Conservation (phyloP, 1,284 basidiomycete genomes). For the Puccinia brachypodii region DNA sequence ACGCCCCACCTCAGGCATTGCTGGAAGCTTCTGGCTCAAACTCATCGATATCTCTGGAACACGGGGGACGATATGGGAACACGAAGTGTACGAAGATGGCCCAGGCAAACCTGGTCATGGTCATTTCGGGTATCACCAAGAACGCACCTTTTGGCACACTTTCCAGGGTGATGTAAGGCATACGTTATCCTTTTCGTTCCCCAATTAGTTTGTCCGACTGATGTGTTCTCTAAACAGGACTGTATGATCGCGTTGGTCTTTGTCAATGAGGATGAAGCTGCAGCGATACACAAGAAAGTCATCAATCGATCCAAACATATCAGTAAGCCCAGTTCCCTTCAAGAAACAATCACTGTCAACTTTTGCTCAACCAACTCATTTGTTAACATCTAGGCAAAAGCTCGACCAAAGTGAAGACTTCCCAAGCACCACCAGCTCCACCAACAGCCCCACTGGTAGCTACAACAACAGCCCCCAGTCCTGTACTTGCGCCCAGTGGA, state of each 20-base stretch:
- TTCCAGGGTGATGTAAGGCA: constrained; percentile 82
- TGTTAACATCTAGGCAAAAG: constrained; percentile 35
- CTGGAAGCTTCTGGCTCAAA: constrained; percentile 66
- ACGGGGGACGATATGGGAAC: constrained; percentile 87
- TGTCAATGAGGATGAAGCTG: constrained; percentile 81
- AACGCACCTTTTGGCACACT: constrained; percentile 88
- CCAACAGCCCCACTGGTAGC: no score
- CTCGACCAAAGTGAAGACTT: constrained; percentile 7
- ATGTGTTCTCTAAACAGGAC: constrained; percentile 61
- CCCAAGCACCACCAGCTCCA: background rate
- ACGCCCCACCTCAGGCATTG: constrained; percentile 65
- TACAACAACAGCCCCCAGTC: no score
- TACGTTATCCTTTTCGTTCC: constrained; percentile 18
- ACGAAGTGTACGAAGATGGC: constrained; percentile 74
- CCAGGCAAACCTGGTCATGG: constrained; percentile 35
- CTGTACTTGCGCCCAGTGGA: constrained; percentile 5
- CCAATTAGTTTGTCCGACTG: background rate
- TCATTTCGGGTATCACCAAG: constrained; percentile 78
- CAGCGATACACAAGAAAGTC: constrained; percentile 85
- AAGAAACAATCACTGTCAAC: background rate
- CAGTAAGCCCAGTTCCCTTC: constrained; percentile 52
- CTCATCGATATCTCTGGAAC: constrained; percentile 80
- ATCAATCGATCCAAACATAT: constrained; percentile 67
- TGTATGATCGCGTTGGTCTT: constrained; percentile 91
- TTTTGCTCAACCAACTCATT: background rate